Evolutionary conservation across 257 asterid genomes (phyloP), one percentile per base, ranked within the genome.

Genomic region (Scutellaria baicalensis): DNA sequence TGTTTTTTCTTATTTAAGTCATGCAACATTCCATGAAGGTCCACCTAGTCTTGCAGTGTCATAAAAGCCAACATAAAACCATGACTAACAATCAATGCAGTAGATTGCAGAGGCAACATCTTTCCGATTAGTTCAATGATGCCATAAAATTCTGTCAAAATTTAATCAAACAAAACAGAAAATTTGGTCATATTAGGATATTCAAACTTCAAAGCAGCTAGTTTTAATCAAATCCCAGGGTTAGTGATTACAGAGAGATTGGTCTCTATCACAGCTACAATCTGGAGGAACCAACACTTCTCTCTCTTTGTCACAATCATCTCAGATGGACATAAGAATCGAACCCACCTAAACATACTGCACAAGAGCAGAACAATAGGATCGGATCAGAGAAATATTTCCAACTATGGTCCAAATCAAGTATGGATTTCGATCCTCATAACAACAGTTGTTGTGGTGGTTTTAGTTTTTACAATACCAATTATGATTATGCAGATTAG

Each of bases 121-220:
- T 18, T 45, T 68, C 11, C 18, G 72, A 35, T 40, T n/a, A 68
- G 70, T 56, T 48, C 38, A 55, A 47, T 39, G 31, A 56, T 52
- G 55, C 8, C 64, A 68, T 66, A 52, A 72, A 70, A 60, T 18
- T 50, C 31, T 56, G 55, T 56, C 80, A 78, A 81, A 81, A 81
- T 67, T 74, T 77, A 63, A 62, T 72, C 51, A 65, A 71, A 78
- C 85, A 81, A 45, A 72, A 44, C 21, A 4, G 61, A 16, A 68
- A 59, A 39, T 52, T 52, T 39, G 45, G 72, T 52, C 66, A 14
- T 17, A 58, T 54, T 76, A 64, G 45, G 21, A 64, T 59, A 74
- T 59, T 59, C 27, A 43, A 54, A 52, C 71, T 48, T 54, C 38
- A 43, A 55, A 77, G 43, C 39, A 52, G 69, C 78, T 74, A 64